Evolutionary conservation across 768 basidiomycete genomes (phyloP), one percentile per base, ranked within the genome.

Genomic region (Tulasnella sp.): DNA sequence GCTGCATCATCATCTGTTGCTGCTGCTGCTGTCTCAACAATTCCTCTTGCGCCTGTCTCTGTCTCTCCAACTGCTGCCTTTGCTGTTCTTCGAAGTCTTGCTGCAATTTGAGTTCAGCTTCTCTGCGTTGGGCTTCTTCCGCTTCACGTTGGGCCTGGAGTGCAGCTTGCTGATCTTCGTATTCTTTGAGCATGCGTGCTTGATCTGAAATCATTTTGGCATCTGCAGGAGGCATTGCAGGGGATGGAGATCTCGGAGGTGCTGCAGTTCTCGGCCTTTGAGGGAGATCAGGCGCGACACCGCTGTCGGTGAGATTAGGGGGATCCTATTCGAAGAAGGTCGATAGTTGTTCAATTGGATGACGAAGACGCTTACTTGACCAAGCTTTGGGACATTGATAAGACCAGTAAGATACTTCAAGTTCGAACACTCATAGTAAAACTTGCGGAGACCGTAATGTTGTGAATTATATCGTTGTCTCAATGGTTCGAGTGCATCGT

Each of bases 381-480:
- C 93, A 31, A 99, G 74, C 65, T 98, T 99, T 9, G 95, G 95
- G 2, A 99, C 92, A 64, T 98, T 99, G 62, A 98, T 95, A 28
- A 99, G 74, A 39, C 92, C 88, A 8, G 95, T 99, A 46, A 99
- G 69, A 66, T 95, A 99, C 65, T 95, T 96, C 58, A 99, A 76
- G 67, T 98, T 98, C 8, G 91, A 95, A 64, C 95, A 99, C 64
- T 99, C 95, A 64, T 98, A 98, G 70, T 98, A 98, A 69, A 95
- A 99, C 64, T 93, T 90, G 56, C 95, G 82, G 8, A 99, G 74
- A 57, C 78, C 83, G 61, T 91, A 81, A 61, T 99, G 95, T 61
- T 98, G 95, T 20, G 86, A 75, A 53, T 77, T 80, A 67, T 83
- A 99, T 28, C 95, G 79, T 62, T 85, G 76, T 39, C 82, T 76